Percentiles rank a stretch among this genome's conserved stretches.
Conservation (phyloP, 805 yeast genomes). For the Candida maris region DNA sequence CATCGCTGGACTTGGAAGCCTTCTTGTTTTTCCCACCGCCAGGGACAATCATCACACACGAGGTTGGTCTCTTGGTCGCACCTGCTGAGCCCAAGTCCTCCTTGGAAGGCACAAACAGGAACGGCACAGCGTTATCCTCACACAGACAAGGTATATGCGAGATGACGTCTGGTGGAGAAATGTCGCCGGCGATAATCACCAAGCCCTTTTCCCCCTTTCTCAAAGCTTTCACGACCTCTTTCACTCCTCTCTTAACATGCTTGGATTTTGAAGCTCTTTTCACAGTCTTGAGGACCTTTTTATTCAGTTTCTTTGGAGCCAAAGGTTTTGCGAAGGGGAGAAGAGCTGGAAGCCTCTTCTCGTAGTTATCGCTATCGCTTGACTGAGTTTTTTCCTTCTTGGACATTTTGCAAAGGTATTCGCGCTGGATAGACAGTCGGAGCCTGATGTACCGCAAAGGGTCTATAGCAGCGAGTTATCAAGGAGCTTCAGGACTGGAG, state of each 20-base stretch:
- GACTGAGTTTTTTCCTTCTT: conserved; percentile 42
- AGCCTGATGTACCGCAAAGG: too few relatives aligned
- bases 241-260: conserved; percentile 97
- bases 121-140: conserved; percentile 92
- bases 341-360: conserved; percentile 82
- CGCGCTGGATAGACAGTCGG: too few relatives aligned
- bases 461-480: too few relatives aligned
- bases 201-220: conserved; percentile 98
- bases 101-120: conserved; percentile 90
- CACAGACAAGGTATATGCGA: conserved; percentile 97
- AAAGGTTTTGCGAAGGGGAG: conserved; percentile 91
- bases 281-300: conserved; percentile 90
- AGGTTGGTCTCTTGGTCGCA: conserved; percentile 98
- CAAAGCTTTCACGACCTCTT: conserved; percentile 96
- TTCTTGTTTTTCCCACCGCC: conserved; percentile 88
- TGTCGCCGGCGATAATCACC: conserved; percentile 96
- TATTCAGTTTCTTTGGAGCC: conserved; percentile 93
- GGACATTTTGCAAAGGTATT: conserved; percentile 33
- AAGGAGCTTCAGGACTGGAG: too few relatives aligned
- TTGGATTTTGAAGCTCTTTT: conserved; percentile 98
- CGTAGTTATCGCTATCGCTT: conserved; percentile 74
- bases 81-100: conserved; percentile 99
- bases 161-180: conserved; percentile 94
- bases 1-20: conserved; percentile 70
- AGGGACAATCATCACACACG: conserved; percentile 95